Evolutionary conservation across 2,329 filamentous ascomycete genomes (phyloP).

Genomic region (Colletotrichum coccodes): DNA sequence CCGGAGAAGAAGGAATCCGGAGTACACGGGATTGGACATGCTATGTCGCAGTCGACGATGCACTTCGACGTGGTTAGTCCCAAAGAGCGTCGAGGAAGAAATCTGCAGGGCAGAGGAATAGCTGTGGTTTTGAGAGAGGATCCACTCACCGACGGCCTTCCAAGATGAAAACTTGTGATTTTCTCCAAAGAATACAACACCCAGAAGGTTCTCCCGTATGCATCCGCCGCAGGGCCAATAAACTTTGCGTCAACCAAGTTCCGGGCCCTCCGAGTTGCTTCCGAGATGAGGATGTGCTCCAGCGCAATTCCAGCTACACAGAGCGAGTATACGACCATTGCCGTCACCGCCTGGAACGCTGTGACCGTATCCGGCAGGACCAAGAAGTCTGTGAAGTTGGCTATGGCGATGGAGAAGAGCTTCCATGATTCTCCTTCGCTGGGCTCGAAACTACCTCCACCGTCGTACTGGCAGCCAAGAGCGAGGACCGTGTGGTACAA

Average conservation of each 20-base stretch:
- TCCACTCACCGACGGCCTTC: slow-evolving; percentile 45
- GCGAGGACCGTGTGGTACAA: slow-evolving; percentile 46
- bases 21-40: slow-evolving; percentile 44
- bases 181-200: slow-evolving; percentile 52
- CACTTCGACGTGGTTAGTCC: slow-evolving; percentile 35
- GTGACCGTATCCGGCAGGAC: slow-evolving; percentile 42
- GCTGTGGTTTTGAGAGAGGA: slow-evolving; percentile 34
- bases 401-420: slow-evolving; percentile 35
- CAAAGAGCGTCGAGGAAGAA: slow-evolving; percentile 23
- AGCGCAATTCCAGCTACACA: slow-evolving; percentile 38
- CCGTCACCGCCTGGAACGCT: slow-evolving; percentile 43
- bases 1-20: slow-evolving; percentile 43
- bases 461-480: slow-evolving; percentile 45
- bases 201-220: slow-evolving; percentile 49
- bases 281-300: slow-evolving; percentile 42
- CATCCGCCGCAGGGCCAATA: slow-evolving; percentile 20
- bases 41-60: slow-evolving; percentile 49
- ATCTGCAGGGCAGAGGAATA: no score
- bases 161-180: slow-evolving; percentile 41
- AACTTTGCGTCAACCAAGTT: slow-evolving; percentile 38
- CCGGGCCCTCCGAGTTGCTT: slow-evolving; percentile 43
- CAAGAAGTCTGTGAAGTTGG: slow-evolving; percentile 45
- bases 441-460: slow-evolving; percentile 34
- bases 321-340: slow-evolving; percentile 42
- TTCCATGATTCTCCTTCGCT: slow-evolving; percentile 34